Evolutionary conservation across 345 rosid genomes (phyloP).

Genomic region (Aegle marmelos): DNA sequence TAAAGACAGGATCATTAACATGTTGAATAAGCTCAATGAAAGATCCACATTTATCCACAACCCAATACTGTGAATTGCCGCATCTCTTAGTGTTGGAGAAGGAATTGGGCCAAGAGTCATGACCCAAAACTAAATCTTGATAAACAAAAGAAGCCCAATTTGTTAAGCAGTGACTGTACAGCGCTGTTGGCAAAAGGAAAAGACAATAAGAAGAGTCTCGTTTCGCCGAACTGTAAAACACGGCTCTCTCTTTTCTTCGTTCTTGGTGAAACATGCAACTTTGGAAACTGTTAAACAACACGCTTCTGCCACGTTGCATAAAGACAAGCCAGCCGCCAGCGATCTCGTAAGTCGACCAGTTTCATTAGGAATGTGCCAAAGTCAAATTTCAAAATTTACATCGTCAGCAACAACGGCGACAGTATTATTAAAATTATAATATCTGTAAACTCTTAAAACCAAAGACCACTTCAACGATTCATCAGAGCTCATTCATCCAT

Average conservation of each 20-base stretch:
- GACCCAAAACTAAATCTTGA: too few species aligned
- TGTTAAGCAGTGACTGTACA: too few species aligned
- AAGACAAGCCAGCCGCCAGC: slow-evolving; percentile 7
- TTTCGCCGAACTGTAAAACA: not conserved
- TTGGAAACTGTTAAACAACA: not conserved
- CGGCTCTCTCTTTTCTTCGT: not conserved
- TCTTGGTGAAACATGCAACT: not conserved
- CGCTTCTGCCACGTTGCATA: not conserved
- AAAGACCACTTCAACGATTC: slow-evolving; percentile 32
- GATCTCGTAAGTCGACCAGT: not conserved
- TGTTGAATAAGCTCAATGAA: too few species aligned
- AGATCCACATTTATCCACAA: too few species aligned
- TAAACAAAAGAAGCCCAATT: too few species aligned
- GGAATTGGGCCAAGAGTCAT: too few species aligned
- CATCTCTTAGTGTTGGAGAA: too few species aligned
- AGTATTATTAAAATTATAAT: not conserved
- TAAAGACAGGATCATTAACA: too few species aligned
- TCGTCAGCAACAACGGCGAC: not conserved
- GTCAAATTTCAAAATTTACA: slow-evolving; percentile 11
- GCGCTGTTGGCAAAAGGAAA: too few species aligned
- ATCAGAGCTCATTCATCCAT: slow-evolving; percentile 1
- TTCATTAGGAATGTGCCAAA: not conserved
- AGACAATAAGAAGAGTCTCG: too few species aligned
- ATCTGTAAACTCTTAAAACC: slow-evolving; percentile 16
- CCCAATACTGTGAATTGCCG: too few species aligned